Conservation (phyloP, 192 early-diverging fungal species). For the Backusella circina region DNA sequence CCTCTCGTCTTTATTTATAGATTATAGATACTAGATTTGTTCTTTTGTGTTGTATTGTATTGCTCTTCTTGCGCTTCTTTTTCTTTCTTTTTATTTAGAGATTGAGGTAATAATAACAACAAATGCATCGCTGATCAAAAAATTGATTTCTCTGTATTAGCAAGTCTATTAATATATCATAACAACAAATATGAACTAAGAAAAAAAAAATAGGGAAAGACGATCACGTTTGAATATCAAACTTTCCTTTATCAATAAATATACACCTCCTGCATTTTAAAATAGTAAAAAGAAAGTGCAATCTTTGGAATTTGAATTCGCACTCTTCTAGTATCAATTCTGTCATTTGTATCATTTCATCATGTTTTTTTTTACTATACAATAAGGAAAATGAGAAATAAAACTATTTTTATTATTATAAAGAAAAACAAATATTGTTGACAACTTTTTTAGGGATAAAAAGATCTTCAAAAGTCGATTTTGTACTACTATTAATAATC, state of each 20-base stretch:
- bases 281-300: neutral
- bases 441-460: neutral
- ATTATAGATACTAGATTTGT: neutral
- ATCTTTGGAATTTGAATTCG: neutral
- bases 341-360: neutral
- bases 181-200: neutral
- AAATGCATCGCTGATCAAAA: neutral
- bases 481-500: neutral
- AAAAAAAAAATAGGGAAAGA: neutral
- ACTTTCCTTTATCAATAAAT: neutral
- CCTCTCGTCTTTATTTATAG: neutral
- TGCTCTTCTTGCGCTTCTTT: neutral
- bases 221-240: neutral
- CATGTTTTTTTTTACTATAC: neutral
- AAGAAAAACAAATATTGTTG: neutral
- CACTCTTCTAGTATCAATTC: neutral
- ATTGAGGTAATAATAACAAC: neutral
- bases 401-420: neutral
- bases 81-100: neutral
- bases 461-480: neutral
- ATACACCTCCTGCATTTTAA: conserved; percentile 1
- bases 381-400: neutral
- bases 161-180: neutral
- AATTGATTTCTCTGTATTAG: neutral
- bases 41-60: neutral